Conservation (phyloP, 495 filamentous ascomycete species). For the Cenococcum geophilum region DNA sequence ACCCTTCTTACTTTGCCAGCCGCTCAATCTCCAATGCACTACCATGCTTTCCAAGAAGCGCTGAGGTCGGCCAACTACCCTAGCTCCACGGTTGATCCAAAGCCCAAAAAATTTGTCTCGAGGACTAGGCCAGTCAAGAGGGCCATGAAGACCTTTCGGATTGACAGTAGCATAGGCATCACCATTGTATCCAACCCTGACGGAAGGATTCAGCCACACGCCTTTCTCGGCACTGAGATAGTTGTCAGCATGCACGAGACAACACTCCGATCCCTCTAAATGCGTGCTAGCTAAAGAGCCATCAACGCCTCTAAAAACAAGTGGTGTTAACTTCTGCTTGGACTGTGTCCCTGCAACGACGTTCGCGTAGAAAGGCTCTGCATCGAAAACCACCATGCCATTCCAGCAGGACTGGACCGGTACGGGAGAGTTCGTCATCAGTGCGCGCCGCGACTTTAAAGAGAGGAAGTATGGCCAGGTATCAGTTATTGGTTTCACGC, state of each 20-base stretch:
- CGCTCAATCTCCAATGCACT: conserved; percentile 13
- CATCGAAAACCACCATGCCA: conserved; percentile 60
- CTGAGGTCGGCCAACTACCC: not conserved
- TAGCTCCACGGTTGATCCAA: conserved; percentile 8
- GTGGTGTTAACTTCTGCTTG: conserved; percentile 28
- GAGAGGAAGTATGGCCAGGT: conserved; percentile 77
- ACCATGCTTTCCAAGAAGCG: not conserved
- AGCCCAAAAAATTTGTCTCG: not conserved
- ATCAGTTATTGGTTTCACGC: conserved; percentile 54
- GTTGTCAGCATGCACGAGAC: conserved; percentile 76
- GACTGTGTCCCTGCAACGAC: not conserved
- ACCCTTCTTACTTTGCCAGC: conserved; percentile 33
- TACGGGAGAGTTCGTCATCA: conserved; percentile 51
- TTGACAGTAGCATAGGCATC: conserved; percentile 53
- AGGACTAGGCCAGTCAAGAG: conserved; percentile 39
- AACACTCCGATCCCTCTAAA: conserved; percentile 77
- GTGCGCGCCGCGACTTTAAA: conserved; percentile 50
- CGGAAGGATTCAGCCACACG: conserved; percentile 70
- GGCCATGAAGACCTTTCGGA: conserved; percentile 18
- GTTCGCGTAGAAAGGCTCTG: conserved; percentile 51
- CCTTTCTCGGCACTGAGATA: conserved; percentile 48
- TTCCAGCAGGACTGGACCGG: conserved; percentile 81
- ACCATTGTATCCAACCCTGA: conserved; percentile 65
- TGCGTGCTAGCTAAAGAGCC: conserved; percentile 62
- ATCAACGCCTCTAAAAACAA: conserved; percentile 63